Percentiles rank a stretch among this genome's conserved stretches.
Evolutionary conservation across 139 green algal species (phyloP).

Genomic region (Chlamydomonas schloesseri): DNA sequence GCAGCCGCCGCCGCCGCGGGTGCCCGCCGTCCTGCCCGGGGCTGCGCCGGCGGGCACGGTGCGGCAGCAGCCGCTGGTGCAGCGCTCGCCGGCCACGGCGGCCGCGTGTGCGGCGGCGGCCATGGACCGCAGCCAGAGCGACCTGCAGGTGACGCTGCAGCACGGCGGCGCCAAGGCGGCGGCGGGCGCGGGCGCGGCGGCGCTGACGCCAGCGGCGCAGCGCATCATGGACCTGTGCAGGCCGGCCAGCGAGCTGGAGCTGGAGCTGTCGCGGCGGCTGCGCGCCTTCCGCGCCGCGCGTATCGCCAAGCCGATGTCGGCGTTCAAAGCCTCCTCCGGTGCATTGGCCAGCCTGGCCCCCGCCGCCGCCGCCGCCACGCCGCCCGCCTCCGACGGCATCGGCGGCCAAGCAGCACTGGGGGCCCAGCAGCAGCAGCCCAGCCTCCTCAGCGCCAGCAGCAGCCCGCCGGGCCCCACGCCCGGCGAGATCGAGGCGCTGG

Average conservation of each 20-base stretch:
- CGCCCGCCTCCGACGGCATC: background rate
- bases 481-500: slow-evolving; percentile 53
- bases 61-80: background rate
- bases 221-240: background rate
- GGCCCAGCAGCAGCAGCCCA: too few relatives aligned
- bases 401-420: background rate
- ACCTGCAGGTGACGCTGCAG: slow-evolving; percentile 44
- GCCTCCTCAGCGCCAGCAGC: background rate
- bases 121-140: slow-evolving; percentile 11
- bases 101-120: background rate
- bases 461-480: background rate
- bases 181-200: background rate
- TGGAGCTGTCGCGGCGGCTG: background rate
- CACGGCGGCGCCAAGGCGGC: slow-evolving; percentile 1
- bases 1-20: too few relatives aligned
- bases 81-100: background rate
- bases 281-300: slow-evolving; percentile 21
- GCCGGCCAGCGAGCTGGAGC: slow-evolving; percentile 4
- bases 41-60: too few relatives aligned
- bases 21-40: too few relatives aligned
- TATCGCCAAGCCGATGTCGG: background rate
- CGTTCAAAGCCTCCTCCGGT: background rate
- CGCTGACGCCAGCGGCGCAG: background rate
- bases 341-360: background rate
- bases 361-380: background rate